Base-by-base conservation (phyloP, 1,284 basidiomycete genomes). In the Binderoboletus segoi region DNA sequence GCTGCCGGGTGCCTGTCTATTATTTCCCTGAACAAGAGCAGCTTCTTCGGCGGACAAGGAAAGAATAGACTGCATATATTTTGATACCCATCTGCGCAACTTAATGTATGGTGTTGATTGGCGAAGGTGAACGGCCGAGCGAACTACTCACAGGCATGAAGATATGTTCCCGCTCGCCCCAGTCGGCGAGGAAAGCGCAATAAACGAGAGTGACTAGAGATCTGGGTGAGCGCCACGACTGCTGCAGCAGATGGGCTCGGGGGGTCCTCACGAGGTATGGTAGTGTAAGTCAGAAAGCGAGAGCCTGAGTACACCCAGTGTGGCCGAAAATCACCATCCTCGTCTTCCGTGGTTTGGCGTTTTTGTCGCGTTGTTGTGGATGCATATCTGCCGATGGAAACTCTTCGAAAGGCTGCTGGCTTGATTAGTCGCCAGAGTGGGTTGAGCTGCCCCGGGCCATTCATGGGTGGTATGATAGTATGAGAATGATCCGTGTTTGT, bases 151-250 rank as follows among this genome's bases (percentile, higher is more conserved):
- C 86, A 20, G 85, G 84, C 70, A 79, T 80, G 69, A 88, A 89
- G 35, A 88, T 83, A 67, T 89, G 87, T 33, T 89, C 87, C 49
- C 76, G 73, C 26, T 86, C 83, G 5, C 87, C 87, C 69, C 83
- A 89, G 67, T 89, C 85, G 49, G 81, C 80, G 50, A 84, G 72
- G 66, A 89, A 84, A n/a, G 85, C 73, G 10, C 79, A 78, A 60
- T 89, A 89, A 4, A 83, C 30, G 20, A 77, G 63, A 16, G 78
- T 72, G 33, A 74, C 87, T 89, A 57, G 51, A 53, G 24, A 41
- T 33, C n/a, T 18, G 4, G 5, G 56, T 45, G 21, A 53, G 61
- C 35, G 12, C 46, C 26, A 38, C 40, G 33, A 21, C 30, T 46
- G 11, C 10, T 8, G 35, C 16, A 40, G 40, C 16, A 46, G 38